Percentiles rank a stretch among this genome's conserved stretches.
Conservation (phyloP, 805 yeast genomes). For the Pichia cephalocereana region DNA sequence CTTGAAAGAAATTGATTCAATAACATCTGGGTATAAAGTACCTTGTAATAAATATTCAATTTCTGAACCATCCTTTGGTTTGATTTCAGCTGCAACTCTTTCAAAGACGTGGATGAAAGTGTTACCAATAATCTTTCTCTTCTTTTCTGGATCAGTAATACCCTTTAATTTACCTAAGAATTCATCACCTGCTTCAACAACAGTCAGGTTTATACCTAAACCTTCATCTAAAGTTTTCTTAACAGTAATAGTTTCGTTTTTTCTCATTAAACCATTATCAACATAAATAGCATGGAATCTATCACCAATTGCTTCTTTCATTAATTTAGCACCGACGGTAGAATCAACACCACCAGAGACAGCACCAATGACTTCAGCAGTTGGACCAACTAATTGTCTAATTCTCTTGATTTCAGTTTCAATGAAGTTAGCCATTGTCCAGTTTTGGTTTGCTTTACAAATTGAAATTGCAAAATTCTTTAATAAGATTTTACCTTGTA, state of each 20-base stretch:
- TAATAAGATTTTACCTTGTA: slow-evolving; percentile 78
- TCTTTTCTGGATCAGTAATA: slow-evolving; percentile 96
- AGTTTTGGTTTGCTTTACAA: slow-evolving; percentile 79
- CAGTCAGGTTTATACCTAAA: slow-evolving; percentile 88
- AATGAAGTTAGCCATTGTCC: slow-evolving; percentile 98
- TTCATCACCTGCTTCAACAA: slow-evolving; percentile 88
- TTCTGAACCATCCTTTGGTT: slow-evolving; percentile 82
- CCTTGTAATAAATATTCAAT: slow-evolving; percentile 94
- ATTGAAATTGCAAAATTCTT: slow-evolving; percentile 89
- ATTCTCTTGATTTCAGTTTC: slow-evolving; percentile 95
- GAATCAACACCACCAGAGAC: slow-evolving; percentile 99
- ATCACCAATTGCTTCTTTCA: slow-evolving; percentile 97
- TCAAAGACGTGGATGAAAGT: slow-evolving; percentile 96
- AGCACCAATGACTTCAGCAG: slow-evolving; percentile 98
- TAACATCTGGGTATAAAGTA: slow-evolving; percentile 96
- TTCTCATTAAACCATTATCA: slow-evolving; percentile 96
- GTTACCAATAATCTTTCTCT: slow-evolving; percentile 97
- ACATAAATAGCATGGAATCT: slow-evolving; percentile 98
- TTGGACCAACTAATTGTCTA: slow-evolving; percentile 85
- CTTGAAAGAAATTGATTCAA: slow-evolving; percentile 96
- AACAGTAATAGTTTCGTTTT: slow-evolving; percentile 84
- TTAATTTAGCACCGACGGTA: slow-evolving; percentile 95
- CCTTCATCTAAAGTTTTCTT: slow-evolving; percentile 87
- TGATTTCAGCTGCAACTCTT: slow-evolving; percentile 86
- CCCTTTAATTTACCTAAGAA: slow-evolving; percentile 83